Percentiles rank a stretch among this genome's conserved stretches.
These are phyloP conservation scores for Phlebiopsis gigantea DNA, from an alignment of 768 basidiomycete species.

Conservation along the genomic window DNA sequence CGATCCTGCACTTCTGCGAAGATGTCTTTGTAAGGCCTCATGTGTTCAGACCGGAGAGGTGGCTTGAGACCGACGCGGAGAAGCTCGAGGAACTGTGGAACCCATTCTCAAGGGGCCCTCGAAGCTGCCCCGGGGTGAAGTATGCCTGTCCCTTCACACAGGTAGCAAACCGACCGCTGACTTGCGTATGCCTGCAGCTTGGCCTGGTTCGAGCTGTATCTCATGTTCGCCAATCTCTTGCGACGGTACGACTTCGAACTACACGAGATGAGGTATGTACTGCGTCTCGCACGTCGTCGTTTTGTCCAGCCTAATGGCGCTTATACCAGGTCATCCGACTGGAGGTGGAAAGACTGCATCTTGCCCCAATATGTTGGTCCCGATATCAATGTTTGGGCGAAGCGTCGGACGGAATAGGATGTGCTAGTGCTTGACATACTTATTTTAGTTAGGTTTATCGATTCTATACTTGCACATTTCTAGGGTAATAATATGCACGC, in stretches of 20 bases:
- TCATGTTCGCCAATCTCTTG: constrained; percentile 35
- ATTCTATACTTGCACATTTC: no score
- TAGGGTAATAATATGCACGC: no score
- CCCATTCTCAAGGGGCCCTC: constrained; percentile 24
- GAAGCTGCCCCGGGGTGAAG: constrained; percentile 40
- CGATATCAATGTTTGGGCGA: not conserved
- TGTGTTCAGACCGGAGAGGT: constrained; percentile 36
- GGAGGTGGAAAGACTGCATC: constrained; percentile 1
- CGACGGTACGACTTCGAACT: constrained; percentile 29
- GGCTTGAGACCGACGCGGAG: constrained; percentile 28
- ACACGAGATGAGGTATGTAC: constrained; percentile 13
- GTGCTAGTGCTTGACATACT: no score
- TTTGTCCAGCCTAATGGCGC: not conserved
- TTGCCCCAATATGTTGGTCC: constrained; percentile 4
- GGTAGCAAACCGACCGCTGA: no score
- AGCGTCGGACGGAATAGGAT: not conserved
- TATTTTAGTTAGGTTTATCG: no score
- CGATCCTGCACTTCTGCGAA: constrained; percentile 33
- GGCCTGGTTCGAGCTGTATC: constrained; percentile 39
- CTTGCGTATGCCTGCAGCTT: constrained; percentile 28
- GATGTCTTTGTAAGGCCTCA: constrained; percentile 36
- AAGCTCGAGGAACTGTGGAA: not conserved
- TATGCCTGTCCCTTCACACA: constrained; percentile 18
- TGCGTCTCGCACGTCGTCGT: not conserved
- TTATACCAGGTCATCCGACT: not conserved